Conservation (phyloP, 2,329 filamentous ascomycete genomes). For the Massarina eburnea region DNA sequence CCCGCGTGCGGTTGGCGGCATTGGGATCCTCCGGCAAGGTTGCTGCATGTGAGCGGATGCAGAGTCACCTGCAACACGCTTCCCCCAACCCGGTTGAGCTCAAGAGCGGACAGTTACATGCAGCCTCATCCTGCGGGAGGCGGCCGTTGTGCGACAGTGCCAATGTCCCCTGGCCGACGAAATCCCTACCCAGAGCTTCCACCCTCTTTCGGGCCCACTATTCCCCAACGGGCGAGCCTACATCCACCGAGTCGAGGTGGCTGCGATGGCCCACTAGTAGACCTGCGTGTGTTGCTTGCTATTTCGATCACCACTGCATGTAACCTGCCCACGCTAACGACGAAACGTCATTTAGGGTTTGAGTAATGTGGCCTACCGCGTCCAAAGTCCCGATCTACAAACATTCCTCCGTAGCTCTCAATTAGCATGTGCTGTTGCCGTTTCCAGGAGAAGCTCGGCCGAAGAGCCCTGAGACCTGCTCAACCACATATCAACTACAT, state of each 20-base stretch:
- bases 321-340: conserved; percentile 25
- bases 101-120: conserved; percentile 26
- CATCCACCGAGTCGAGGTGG: conserved; percentile 15
- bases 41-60: conserved; percentile 25
- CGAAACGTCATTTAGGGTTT: conserved; percentile 7
- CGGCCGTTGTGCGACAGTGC: conserved; percentile 21
- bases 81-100: conserved; percentile 33
- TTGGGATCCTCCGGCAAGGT: conserved; percentile 18
- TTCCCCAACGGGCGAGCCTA: conserved; percentile 19
- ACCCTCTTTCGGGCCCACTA: conserved; percentile 17
- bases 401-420: neutral
- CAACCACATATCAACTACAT: too few relatives aligned
- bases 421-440: neutral
- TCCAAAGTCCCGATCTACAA: neutral
- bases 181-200: conserved; percentile 20
- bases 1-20: conserved; percentile 5
- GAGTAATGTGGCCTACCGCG: conserved; percentile 18
- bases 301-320: conserved; percentile 22
- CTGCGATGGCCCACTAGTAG: conserved; percentile 23
- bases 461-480: too few relatives aligned
- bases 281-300: conserved; percentile 18
- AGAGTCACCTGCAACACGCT: conserved; percentile 21
- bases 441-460: conserved; percentile 32
- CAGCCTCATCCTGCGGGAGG: conserved; percentile 34
- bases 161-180: conserved; percentile 14